Evolutionary conservation across 768 basidiomycete species (phyloP).

Genomic region (Termitomyces heimii): DNA sequence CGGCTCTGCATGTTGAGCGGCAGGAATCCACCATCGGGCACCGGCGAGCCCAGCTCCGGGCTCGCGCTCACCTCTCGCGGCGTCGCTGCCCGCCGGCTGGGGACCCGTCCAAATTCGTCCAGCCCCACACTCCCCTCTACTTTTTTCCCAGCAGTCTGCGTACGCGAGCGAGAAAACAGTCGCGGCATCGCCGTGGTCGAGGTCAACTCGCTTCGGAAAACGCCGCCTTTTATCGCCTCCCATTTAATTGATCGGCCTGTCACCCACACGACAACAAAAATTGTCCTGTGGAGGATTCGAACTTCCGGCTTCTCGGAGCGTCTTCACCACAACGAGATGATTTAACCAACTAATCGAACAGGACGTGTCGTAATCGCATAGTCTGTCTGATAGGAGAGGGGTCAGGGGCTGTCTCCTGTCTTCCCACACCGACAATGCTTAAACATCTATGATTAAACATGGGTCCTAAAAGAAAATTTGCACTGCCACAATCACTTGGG

Average conservation of each 20-base stretch:
- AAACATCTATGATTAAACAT: too few relatives aligned
- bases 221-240: neutral
- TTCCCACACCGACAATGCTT: too few relatives aligned
- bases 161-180: conserved; percentile 68
- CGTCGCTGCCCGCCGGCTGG: conserved; percentile 26
- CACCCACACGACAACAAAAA: neutral
- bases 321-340: conserved; percentile 7
- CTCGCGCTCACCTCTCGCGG: neutral
- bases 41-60: conserved; percentile 24
- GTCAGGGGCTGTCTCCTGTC: too few relatives aligned
- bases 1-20: conserved; percentile 45
- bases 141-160: too few relatives aligned
- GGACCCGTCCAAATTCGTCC: conserved; percentile 66
- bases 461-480: too few relatives aligned
- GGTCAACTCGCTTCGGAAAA: conserved; percentile 10
- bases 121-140: too few relatives aligned
- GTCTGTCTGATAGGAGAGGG: too few relatives aligned
- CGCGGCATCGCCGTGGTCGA: conserved; percentile 56
- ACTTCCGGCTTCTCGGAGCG: conserved; percentile 12
- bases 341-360: conserved; percentile 13
- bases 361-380: neutral
- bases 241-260: too few relatives aligned
- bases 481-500: too few relatives aligned
- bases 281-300: conserved; percentile 12
- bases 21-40: conserved; percentile 48